Base-by-base conservation (phyloP, 768 basidiomycete genomes). In the Leccinum barrowsii region DNA sequence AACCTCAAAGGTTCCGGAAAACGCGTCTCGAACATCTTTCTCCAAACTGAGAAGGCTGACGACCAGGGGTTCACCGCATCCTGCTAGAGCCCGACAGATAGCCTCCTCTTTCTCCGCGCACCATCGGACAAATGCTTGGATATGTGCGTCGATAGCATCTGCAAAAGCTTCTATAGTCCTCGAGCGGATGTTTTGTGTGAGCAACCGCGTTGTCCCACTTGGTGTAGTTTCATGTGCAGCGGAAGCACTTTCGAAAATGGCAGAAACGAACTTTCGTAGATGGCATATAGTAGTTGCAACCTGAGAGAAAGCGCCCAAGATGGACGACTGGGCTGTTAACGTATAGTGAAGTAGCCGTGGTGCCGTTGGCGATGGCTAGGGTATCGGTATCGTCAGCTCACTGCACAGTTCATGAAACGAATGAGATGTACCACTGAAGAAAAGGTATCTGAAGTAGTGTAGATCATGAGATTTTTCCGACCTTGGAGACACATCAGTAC, bases 101-200 rank as follows among this genome's bases (percentile, higher is more conserved):
- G 76, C 75, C 64, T 86, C 84, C 70, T 94, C 92, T 56, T 76
- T 77, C 13, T 67, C 68, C 1, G 90, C 84, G 67, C 90, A 92
- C 89, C 90, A 93, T 6, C 64, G 68, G 56, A 89, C 81, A 59
- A 93, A 83, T 4, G 60, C 60, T 21, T 76, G 79, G 4, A 91
- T 73, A 56, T 89, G 83, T 21, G 74, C 63, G 59, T 85, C 83
- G 49, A 92, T 73, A 0, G 89, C 90, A 56, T 92, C 89, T 1
- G 87, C 83, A 67, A 92, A 92, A 0, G 92, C 92, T 68, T 93
- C 89, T n/a, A 90, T 72, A 0, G 89, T 91, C 32, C 80, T 81
- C 10, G 85, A 83, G 10, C 63, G 49, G 56, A 60, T 60, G 51
- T 48, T 64, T 32, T 67, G 66, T 32, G 65, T 61, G 30, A 74